A percentile compares a stretch with the other conserved stretches of the same genome.
Evolutionary conservation across 2,329 filamentous ascomycete genomes (phyloP).

Genomic region (Seiridium cupressi): DNA sequence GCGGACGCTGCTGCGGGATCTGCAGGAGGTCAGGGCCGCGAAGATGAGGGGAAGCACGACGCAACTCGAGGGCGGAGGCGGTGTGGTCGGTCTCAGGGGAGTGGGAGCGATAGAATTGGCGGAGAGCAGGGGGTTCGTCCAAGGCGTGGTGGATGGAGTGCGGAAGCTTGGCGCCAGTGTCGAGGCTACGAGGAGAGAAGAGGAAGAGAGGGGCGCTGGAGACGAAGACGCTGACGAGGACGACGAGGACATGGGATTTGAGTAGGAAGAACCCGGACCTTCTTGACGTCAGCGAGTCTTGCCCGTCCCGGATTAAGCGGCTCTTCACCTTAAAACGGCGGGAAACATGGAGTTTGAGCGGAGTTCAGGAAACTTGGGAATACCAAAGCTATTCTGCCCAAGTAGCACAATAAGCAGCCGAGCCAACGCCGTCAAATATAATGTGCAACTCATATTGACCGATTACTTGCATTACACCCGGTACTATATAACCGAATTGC

Average conservation of each 20-base stretch:
- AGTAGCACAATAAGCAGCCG: no score
- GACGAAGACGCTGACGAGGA: constrained; percentile 60
- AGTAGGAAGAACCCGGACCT: neutral
- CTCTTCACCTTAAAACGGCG: no score
- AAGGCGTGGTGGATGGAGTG: constrained; percentile 83
- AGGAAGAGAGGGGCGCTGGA: constrained; percentile 66
- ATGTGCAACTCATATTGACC: no score
- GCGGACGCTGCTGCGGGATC: constrained; percentile 71
- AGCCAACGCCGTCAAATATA: no score
- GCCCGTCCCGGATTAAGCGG: neutral
- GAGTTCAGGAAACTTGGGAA: no score
- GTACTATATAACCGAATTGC: no score
- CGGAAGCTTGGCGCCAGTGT: constrained; percentile 78
- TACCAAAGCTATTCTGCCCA: no score
- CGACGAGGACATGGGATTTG: constrained; percentile 49
- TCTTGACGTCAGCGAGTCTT: neutral
- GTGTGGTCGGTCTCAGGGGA: constrained; percentile 68
- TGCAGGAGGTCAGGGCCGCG: constrained; percentile 84
- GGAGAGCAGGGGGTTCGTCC: constrained; percentile 80
- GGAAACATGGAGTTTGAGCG: no score
- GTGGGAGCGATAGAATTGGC: constrained; percentile 92
- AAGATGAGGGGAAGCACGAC: constrained; percentile 79
- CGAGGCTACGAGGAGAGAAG: constrained; percentile 74
- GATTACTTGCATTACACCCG: no score
- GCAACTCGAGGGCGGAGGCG: constrained; percentile 67